These are phyloP conservation scores for Agrostemma githago DNA, from an alignment of 148 eudicot genomes.

Conservation along the genomic window DNA sequence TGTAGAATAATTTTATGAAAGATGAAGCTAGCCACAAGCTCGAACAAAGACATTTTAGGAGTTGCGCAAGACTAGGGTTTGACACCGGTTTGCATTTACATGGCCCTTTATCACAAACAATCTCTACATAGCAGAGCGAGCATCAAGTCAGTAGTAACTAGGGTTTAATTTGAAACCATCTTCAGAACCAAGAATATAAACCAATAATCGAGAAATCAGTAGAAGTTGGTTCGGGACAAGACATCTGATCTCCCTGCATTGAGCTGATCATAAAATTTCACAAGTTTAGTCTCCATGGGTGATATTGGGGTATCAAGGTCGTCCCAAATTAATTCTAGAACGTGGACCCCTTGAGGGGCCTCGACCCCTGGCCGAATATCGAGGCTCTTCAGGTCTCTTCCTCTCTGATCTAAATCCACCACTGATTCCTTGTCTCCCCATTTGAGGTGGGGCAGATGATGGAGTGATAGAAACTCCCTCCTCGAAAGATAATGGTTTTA, in stretches of 20 bases:
- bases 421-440: slow-evolving; percentile 15
- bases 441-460: slow-evolving; percentile 11
- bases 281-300: neutral
- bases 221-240: neutral
- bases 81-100: neutral
- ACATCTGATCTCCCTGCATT: slow-evolving; percentile 3
- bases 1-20: neutral
- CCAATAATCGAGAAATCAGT: neutral
- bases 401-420: slow-evolving; percentile 29
- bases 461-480: slow-evolving; percentile 15
- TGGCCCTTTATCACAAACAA: neutral
- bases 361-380: slow-evolving; percentile 30
- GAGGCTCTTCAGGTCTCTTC: slow-evolving; percentile 34
- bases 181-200: neutral
- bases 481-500: slow-evolving; percentile 34
- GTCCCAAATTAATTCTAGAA: slow-evolving; percentile 9
- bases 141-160: neutral
- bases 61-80: neutral
- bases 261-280: neutral
- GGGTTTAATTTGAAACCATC: neutral
- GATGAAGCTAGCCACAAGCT: neutral
- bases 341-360: slow-evolving; percentile 26
- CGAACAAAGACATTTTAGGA: neutral
- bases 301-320: slow-evolving; percentile 18
- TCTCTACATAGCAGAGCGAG: neutral